A percentile compares a stretch with the other conserved stretches of the same genome.
Evolutionary conservation across 2,329 filamentous ascomycete genomes (phyloP).

Genomic region (Corniculantispora saksenae): DNA sequence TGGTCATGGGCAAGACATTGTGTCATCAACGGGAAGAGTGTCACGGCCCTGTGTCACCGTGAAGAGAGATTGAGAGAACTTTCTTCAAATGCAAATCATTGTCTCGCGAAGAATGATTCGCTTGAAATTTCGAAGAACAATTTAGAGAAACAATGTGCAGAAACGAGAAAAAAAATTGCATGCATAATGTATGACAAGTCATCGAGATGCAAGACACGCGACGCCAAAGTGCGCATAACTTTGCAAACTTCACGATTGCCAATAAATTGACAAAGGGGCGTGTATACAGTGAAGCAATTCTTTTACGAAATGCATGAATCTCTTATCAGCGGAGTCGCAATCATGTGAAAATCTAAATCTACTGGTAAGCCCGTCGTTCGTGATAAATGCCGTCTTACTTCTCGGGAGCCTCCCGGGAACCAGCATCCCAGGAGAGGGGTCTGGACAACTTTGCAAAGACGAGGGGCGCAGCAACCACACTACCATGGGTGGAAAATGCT

Average conservation of each 20-base stretch:
- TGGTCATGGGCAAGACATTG: conserved; percentile 3
- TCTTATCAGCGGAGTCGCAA: not conserved
- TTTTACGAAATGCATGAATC: not conserved
- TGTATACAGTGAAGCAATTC: not conserved
- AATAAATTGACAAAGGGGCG: not conserved
- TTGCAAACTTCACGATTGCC: not conserved
- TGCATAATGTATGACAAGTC: not conserved
- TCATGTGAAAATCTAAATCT: not conserved
- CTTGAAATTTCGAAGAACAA: not conserved
- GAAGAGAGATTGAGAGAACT: not conserved
- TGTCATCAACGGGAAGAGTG: not conserved
- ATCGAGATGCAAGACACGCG: not conserved
- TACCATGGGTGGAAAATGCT: too few species aligned
- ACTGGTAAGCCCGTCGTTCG: too few species aligned
- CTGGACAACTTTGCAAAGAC: too few species aligned
- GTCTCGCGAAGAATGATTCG: not conserved
- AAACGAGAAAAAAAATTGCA: not conserved
- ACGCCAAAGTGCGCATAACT: not conserved
- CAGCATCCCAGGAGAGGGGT: too few species aligned
- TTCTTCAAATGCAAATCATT: not conserved
- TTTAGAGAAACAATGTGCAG: not conserved
- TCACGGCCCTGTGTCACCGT: not conserved
- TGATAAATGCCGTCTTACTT: not conserved
- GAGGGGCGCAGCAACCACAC: too few species aligned
- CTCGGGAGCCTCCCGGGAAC: too few species aligned